Evolutionary conservation across 2,329 filamentous ascomycete genomes (phyloP), one percentile per base, ranked within the genome.

Genomic region (Thielaviopsis ethacetica): DNA sequence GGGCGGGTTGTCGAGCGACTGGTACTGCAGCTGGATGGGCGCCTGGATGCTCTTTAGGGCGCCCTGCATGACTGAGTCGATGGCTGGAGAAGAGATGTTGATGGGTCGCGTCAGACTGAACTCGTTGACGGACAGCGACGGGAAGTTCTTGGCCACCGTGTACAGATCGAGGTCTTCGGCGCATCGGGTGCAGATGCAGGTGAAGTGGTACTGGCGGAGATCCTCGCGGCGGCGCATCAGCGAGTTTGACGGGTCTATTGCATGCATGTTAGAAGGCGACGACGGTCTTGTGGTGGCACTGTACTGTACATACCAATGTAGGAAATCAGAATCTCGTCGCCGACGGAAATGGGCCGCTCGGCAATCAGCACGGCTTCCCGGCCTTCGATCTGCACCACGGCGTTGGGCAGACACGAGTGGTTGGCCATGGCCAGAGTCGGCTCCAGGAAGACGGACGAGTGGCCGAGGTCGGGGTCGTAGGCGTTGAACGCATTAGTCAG

Each of bases 401-500:
- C 79, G 63, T 82, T 84, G 3, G 81, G 81, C 2, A 76, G 66
- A 62, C 82, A 85, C 0, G 80, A 81, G 65, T 85, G 82, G 62
- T 85, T 84, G 22, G 75, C 73, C 75, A 83, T 81, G 60, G 80
- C 77, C 50, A 82, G 69, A 3, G 67, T 73, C 0, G 77, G 72
- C 62, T 82, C 77, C 44, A 84, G 68, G 62, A 80, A 83, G 30
- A 82, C 70, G 24, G 79, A 80, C 1, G 75, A 71, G 58, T 76
- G 71, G 1, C 73, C 76, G 7, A 76, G 67, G 63, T 83, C 79
- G 1, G 69, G 67, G 57, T 83, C 79, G 26, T 72, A 71, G 57
- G 78, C 71, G 64, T 80, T 78, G 65, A 84, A 84, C 3, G 79
- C 74, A 67, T 85, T 85, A 44, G 80, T 80, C 65, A 81, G 74